These are phyloP conservation scores for Xylaria nigripes DNA, from an alignment of 495 filamentous ascomycete genomes.

Conservation along the genomic window DNA sequence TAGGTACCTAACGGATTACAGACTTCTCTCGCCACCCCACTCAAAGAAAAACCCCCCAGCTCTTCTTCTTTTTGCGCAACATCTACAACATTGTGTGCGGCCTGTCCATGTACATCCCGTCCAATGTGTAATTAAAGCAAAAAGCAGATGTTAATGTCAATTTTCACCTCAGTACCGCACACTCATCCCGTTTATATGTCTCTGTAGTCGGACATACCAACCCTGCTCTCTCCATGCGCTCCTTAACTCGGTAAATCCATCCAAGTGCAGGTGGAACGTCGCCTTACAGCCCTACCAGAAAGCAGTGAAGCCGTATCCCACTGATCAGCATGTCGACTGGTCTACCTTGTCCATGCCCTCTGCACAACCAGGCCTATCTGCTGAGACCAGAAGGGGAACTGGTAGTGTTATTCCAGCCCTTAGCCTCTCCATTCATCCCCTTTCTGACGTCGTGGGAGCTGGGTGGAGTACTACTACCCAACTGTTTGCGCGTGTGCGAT, in stretches of 20 bases:
- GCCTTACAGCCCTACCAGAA: slow-evolving; percentile 4
- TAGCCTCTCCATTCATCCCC: background rate
- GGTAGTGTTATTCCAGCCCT: background rate
- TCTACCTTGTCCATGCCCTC: slow-evolving; percentile 12
- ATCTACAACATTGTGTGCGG: background rate
- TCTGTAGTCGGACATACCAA: background rate
- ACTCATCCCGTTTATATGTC: background rate
- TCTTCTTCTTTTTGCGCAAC: background rate
- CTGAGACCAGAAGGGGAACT: slow-evolving; percentile 9
- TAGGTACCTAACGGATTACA: background rate
- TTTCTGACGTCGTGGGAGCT: background rate
- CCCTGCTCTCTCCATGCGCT: slow-evolving; percentile 6
- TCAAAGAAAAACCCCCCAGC: background rate
- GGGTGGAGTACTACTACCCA: background rate
- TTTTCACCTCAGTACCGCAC: background rate
- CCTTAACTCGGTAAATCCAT: background rate
- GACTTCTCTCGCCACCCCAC: background rate
- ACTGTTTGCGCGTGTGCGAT: background rate
- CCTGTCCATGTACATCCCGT: background rate
- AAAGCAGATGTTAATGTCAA: no score
- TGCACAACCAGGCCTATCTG: background rate
- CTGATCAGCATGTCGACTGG: slow-evolving; percentile 29
- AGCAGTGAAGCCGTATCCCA: slow-evolving; percentile 4
- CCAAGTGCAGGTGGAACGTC: slow-evolving; percentile 1
- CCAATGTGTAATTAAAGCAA: no score